A percentile compares a stretch with the other conserved stretches of the same genome.
phyloP scores from a whole-genome alignment of 805 yeast genomes.

The Kazachstania viticola region DNA sequence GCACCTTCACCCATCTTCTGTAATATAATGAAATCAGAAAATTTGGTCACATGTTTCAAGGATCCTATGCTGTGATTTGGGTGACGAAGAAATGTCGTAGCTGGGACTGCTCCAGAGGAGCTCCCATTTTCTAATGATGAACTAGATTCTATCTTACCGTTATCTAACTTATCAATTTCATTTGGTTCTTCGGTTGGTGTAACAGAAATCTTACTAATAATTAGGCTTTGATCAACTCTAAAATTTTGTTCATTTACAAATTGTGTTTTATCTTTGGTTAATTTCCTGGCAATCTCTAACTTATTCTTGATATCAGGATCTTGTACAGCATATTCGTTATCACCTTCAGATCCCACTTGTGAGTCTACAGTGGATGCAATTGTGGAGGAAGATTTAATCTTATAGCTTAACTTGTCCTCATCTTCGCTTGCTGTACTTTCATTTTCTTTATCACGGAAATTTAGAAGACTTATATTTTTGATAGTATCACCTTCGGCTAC shows the following conservation, averaged over 20 bases:
- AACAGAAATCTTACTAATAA: conserved; percentile 21
- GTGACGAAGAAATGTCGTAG: conserved; percentile 9
- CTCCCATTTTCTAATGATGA: too few relatives aligned
- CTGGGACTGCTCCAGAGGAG: too few relatives aligned
- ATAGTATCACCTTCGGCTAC: not conserved
- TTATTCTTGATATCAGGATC: conserved; percentile 17
- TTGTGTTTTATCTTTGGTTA: conserved; percentile 22
- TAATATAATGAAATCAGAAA: conserved; percentile 56
- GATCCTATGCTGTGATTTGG: conserved; percentile 42
- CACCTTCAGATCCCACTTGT: conserved; percentile 1
- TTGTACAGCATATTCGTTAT: conserved; percentile 7
- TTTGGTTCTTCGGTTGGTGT: not conserved
- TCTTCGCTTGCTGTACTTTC: not conserved
- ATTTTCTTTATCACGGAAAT: not conserved
- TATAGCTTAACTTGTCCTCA: not conserved
- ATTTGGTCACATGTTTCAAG: conserved; percentile 56
- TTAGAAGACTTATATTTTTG: too few relatives aligned
- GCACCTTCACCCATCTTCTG: conserved; percentile 93
- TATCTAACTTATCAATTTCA: not conserved
- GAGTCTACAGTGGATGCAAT: conserved; percentile 1
- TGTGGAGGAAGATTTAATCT: too few relatives aligned
- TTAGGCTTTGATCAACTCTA: conserved; percentile 22
- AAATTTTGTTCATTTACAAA: conserved; percentile 27
- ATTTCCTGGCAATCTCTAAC: conserved; percentile 21
- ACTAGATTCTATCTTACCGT: too few relatives aligned